Conservation (phyloP, 345 rosid species). For the Citrus glauca region DNA sequence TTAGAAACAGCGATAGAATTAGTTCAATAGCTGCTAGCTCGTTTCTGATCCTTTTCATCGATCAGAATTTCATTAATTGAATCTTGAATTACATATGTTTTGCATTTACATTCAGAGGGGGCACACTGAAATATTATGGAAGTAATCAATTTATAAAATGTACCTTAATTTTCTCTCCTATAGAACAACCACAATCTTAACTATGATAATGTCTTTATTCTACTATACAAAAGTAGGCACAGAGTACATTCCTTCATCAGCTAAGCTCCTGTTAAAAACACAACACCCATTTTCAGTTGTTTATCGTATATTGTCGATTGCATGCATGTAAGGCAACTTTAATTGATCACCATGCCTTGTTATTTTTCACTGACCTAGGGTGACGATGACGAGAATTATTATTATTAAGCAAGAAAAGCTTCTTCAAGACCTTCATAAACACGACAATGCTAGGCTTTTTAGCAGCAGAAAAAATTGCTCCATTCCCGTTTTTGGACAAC, state of each 20-base stretch:
- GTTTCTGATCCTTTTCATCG: neutral
- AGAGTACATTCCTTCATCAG: neutral
- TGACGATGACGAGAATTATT: constrained; percentile 24
- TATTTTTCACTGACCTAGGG: neutral
- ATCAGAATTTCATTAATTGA: neutral
- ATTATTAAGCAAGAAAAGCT: constrained; percentile 48
- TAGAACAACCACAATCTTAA: neutral
- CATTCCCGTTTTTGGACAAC: constrained; percentile 19
- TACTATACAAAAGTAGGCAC: neutral
- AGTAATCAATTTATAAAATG: neutral
- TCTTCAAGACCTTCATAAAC: constrained; percentile 52
- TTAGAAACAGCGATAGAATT: neutral
- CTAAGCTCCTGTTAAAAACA: neutral
- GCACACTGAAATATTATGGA: no score
- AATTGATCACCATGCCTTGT: neutral
- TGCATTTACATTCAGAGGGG: no score
- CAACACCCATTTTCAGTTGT: neutral
- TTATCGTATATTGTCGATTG: neutral
- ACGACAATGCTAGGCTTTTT: constrained; percentile 35
- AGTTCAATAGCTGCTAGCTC: neutral
- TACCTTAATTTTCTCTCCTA: neutral
- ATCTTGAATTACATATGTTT: neutral
- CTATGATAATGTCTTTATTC: neutral
- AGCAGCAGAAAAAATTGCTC: constrained; percentile 19
- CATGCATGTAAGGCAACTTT: neutral